Conservation (phyloP, 2,329 filamentous ascomycete genomes). For the Botrytis paeoniae region DNA sequence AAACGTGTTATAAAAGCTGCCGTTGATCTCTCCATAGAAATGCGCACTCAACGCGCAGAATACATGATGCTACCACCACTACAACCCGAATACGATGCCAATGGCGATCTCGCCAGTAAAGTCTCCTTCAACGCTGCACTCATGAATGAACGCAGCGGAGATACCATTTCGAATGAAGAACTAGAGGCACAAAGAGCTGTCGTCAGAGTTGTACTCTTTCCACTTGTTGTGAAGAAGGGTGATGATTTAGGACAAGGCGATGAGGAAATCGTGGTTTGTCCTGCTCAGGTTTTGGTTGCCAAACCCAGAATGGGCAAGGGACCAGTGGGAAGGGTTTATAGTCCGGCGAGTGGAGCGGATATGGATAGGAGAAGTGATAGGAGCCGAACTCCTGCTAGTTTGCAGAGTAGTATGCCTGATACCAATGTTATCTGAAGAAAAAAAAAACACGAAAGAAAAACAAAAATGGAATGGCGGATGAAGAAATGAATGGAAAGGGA, state of each 20-base stretch:
- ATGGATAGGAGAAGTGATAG: constrained; percentile 24
- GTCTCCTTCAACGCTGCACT: constrained; percentile 88
- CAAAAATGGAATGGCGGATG: not conserved
- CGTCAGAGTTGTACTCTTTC: constrained; percentile 91
- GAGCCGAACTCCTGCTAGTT: constrained; percentile 27
- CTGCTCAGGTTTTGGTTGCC: constrained; percentile 86
- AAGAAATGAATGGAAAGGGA: constrained; percentile 1
- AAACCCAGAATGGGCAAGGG: constrained; percentile 35
- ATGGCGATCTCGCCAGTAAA: constrained; percentile 83
- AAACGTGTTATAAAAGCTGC: constrained; percentile 85
- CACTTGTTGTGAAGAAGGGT: constrained; percentile 92
- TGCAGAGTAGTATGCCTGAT: constrained; percentile 38
- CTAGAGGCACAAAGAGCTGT: constrained; percentile 73
- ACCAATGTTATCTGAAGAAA: constrained; percentile 30
- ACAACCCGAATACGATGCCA: constrained; percentile 90
- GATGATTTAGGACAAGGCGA: constrained; percentile 84
- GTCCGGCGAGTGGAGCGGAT: constrained; percentile 23
- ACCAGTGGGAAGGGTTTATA: constrained; percentile 29
- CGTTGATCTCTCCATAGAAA: constrained; percentile 88
- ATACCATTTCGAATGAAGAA: constrained; percentile 67
- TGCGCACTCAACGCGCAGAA: constrained; percentile 94
- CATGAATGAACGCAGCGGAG: constrained; percentile 88
- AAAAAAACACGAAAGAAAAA: not conserved
- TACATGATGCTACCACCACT: constrained; percentile 98
- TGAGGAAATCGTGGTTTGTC: constrained; percentile 92